Evolutionary conservation across 2,329 filamentous ascomycete genomes (phyloP), one percentile per base, ranked within the genome.

Genomic region (Epichloe hybrida): DNA sequence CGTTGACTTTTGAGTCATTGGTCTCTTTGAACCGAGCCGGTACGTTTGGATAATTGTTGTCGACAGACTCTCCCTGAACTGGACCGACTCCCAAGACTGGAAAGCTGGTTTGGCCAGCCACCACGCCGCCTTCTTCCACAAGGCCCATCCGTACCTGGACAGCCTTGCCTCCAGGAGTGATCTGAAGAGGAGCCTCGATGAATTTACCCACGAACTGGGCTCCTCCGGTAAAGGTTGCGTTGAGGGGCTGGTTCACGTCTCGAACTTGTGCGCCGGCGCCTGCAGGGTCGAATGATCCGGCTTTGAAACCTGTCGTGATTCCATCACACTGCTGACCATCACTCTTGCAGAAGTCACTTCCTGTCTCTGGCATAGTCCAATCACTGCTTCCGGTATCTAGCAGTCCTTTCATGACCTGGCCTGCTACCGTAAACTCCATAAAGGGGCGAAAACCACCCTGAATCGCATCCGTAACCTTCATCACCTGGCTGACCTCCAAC

Each of bases 351-450:
- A 49, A 36, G 5, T 13, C 8, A 3, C 39, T 44, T 31, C 39
- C 40, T 4, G 38, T 49, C 23, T 7, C 20, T 4, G 50, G 50
- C 1, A 47, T 36, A 5, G 21, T 23, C 7, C 46, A 39, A 23
- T 52, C 46, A 21, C 46, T 41, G 34, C 46, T 49, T 6, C 50
- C 50, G 7, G 50, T 52, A 13, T 52, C 50, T 20, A 52, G 43
- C 5, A 52, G 42, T 21, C 20, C 50, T 17, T 5, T 44, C 12
- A 52, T 34, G 3, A 3, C 13, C 17, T 52, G 50, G 2, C 20
- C 41, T 11, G 38, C 50, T 12, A 52, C 27, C 11, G 34, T 1
- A 46, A 49, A 52, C 9, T 52, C 46, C 21, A 52, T 40, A 39
- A 52, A 44, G 4, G 45, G 50, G n/a, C 47, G 35, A 20, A 50